Percentiles rank a stretch among this genome's conserved stretches.
These are phyloP conservation scores for Articulospora tetracladia DNA, from an alignment of 495 filamentous ascomycete species.

Conservation along the genomic window DNA sequence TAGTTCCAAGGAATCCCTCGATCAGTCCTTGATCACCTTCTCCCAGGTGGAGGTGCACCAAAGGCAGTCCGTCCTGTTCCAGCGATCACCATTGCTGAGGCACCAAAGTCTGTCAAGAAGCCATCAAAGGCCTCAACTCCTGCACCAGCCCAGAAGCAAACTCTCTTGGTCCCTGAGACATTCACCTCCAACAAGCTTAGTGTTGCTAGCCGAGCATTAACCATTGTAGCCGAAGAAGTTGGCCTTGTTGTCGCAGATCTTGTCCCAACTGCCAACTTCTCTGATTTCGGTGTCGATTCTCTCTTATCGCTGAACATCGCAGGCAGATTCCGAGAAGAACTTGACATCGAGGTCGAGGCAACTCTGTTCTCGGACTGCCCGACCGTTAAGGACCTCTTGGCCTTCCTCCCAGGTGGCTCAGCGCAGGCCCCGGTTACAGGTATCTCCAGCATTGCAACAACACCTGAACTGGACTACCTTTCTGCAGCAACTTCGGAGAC, in stretches of 20 bases:
- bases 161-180: slow-evolving; percentile 32
- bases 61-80: slow-evolving; percentile 1
- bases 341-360: slow-evolving; percentile 52
- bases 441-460: slow-evolving; percentile 22
- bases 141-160: slow-evolving; percentile 4
- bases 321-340: slow-evolving; percentile 51
- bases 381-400: slow-evolving; percentile 38
- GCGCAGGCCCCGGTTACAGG: slow-evolving; percentile 20
- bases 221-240: slow-evolving; percentile 62
- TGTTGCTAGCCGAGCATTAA: slow-evolving; percentile 41
- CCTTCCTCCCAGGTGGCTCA: slow-evolving; percentile 40
- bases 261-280: slow-evolving; percentile 46
- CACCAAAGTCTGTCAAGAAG: slow-evolving; percentile 16
- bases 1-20: slow-evolving; percentile 62
- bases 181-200: slow-evolving; percentile 19
- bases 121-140: slow-evolving; percentile 9
- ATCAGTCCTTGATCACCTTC: slow-evolving; percentile 59
- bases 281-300: slow-evolving; percentile 58
- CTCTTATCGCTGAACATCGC: slow-evolving; percentile 53
- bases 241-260: slow-evolving; percentile 60
- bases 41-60: slow-evolving; percentile 54
- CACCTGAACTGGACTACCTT: slow-evolving; percentile 38
- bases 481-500: not conserved
- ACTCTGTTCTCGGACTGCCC: slow-evolving; percentile 52
- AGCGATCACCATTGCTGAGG: not conserved